Conservation (phyloP, 352 stramenopile genomes). For the Phytopythium chamaehyphon region DNA sequence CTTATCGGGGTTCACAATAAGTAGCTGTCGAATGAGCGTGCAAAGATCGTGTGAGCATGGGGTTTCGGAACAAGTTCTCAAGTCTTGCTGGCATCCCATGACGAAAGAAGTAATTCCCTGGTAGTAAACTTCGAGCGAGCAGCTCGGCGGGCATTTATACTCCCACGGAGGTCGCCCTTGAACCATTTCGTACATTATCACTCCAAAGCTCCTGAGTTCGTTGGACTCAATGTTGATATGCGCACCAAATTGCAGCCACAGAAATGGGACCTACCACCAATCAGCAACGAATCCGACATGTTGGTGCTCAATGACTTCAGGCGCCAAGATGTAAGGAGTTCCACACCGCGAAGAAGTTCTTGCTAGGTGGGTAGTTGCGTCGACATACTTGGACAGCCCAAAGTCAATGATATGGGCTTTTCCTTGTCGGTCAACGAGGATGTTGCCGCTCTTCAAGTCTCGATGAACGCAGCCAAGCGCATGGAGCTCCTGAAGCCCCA, state of each 20-base stretch:
- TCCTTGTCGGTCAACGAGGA: constrained; percentile 40
- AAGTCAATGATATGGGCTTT: constrained; percentile 71
- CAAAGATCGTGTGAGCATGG: constrained; percentile 2
- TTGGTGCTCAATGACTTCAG: constrained; percentile 50
- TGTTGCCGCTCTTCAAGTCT: constrained; percentile 80
- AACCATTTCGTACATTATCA: constrained; percentile 78
- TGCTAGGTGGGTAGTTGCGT: neutral
- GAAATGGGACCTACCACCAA: constrained; percentile 53
- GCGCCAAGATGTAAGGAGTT: constrained; percentile 75
- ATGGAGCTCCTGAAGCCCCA: constrained; percentile 55
- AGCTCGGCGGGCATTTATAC: constrained; percentile 36
- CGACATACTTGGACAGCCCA: constrained; percentile 39
- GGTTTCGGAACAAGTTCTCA: constrained; percentile 11
- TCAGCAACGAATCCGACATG: constrained; percentile 37
- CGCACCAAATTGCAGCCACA: neutral
- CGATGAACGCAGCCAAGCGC: constrained; percentile 55
- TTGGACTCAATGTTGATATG: neutral
- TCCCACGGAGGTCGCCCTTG: constrained; percentile 57
- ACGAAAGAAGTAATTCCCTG: constrained; percentile 13
- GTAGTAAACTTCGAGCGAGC: constrained; percentile 29
- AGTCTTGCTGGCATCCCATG: neutral
- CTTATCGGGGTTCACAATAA: constrained; percentile 23
- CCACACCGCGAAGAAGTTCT: constrained; percentile 49
- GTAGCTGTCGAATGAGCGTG: neutral
- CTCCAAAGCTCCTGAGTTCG: constrained; percentile 48